Conservation (phyloP, 352 stramenopile genomes). For the Pythium volutum region DNA sequence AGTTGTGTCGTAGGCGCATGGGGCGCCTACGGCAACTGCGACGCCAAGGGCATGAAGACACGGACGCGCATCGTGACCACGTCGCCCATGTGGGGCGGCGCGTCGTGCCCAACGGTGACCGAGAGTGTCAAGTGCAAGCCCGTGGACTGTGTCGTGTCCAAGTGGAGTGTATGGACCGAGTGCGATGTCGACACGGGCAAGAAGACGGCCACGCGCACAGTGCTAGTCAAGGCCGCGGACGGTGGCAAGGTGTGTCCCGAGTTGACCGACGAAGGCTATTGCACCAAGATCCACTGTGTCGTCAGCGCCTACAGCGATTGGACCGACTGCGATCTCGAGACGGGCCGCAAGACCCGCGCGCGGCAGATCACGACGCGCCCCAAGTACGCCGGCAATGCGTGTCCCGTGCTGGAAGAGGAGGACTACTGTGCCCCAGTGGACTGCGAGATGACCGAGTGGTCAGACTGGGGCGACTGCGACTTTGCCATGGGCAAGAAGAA, state of each 20-base stretch:
- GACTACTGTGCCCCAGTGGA: slow-evolving; percentile 29
- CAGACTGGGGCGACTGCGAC: slow-evolving; percentile 42
- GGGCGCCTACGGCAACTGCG: slow-evolving; percentile 33
- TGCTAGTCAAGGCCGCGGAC: slow-evolving; percentile 37
- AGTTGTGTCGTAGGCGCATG: slow-evolving; percentile 56
- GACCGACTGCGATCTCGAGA: slow-evolving; percentile 47
- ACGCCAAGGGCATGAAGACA: slow-evolving; percentile 33
- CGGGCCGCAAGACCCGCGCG: slow-evolving; percentile 34
- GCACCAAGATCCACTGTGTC: slow-evolving; percentile 41
- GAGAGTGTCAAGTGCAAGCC: slow-evolving; percentile 40
- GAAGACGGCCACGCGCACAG: slow-evolving; percentile 34
- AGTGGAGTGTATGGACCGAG: slow-evolving; percentile 42
- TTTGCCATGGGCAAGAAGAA: slow-evolving; percentile 40
- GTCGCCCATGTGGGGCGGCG: slow-evolving; percentile 33
- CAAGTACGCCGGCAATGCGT: slow-evolving; percentile 33
- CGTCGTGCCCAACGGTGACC: slow-evolving; percentile 36
- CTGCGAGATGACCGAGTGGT: slow-evolving; percentile 34
- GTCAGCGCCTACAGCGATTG: slow-evolving; percentile 33
- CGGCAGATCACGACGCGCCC: slow-evolving; percentile 27
- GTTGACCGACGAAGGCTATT: slow-evolving; percentile 35
- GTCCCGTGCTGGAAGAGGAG: slow-evolving; percentile 21
- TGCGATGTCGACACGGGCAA: slow-evolving; percentile 35
- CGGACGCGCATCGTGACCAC: slow-evolving; percentile 38
- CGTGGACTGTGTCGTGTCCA: slow-evolving; percentile 43
- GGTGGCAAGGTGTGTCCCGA: slow-evolving; percentile 36